These are phyloP conservation scores for Pichia californica DNA, from an alignment of 805 yeast genomes.

Conservation along the genomic window DNA sequence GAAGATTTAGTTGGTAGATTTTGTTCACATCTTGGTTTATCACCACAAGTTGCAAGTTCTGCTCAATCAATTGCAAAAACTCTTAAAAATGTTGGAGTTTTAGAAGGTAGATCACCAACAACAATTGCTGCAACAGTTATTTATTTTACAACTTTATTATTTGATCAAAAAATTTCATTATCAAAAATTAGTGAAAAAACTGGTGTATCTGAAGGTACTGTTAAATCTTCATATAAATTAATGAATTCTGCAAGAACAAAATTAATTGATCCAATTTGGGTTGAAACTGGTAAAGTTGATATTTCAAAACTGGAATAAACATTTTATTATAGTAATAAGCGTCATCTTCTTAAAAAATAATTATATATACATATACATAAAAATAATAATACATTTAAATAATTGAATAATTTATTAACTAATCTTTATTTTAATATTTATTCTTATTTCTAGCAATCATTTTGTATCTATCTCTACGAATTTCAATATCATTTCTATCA, in stretches of 20 bases:
- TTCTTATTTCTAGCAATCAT: background rate
- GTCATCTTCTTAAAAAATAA: no score
- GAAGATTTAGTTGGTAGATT: constrained; percentile 93
- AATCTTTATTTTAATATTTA: no score
- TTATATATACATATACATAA: no score
- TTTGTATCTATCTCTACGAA: background rate
- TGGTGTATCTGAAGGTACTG: constrained; percentile 96
- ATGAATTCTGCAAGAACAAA: constrained; percentile 66
- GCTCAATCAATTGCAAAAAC: constrained; percentile 89
- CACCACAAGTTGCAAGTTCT: constrained; percentile 78
- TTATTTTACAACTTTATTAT: constrained; percentile 87
- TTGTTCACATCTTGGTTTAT: constrained; percentile 89
- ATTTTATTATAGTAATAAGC: background rate
- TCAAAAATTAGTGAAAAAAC: constrained; percentile 82
- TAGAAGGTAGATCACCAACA: constrained; percentile 95
- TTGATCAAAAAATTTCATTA: constrained; percentile 70
- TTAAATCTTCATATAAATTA: constrained; percentile 82
- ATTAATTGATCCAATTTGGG: constrained; percentile 74
- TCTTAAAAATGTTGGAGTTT: constrained; percentile 84
- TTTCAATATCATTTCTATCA: no score
- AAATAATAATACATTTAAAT: background rate
- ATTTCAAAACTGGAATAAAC: constrained; percentile 19
- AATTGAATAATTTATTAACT: no score
- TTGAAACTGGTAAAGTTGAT: constrained; percentile 57
- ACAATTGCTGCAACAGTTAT: constrained; percentile 97